phyloP scores from a whole-genome alignment of 2,329 filamentous ascomycete species.

The Mycosphaerella sp. region DNA sequence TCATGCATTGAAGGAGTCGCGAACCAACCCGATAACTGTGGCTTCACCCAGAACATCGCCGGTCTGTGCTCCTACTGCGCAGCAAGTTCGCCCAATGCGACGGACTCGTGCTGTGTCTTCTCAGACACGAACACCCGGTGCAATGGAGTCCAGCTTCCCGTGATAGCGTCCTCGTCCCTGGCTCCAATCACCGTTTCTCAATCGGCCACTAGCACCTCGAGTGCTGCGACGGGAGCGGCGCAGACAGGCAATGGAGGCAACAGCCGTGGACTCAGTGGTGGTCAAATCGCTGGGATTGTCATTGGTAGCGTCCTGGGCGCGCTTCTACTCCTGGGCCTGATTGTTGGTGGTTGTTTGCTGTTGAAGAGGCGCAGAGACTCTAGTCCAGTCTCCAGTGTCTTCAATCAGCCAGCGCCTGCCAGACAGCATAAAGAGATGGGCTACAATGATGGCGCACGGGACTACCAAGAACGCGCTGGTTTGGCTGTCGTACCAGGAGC shows the following conservation, averaged over 20 bases:
- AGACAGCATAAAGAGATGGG: conserved; percentile 36
- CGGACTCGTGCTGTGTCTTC: conserved; percentile 89
- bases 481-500: conserved; percentile 77
- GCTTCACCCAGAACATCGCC: conserved; percentile 62
- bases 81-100: conserved; percentile 77
- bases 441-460: conserved; percentile 37
- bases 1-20: conserved; percentile 66
- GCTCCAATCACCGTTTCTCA: conserved; percentile 57
- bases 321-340: conserved; percentile 59
- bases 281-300: conserved; percentile 84
- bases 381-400: conserved; percentile 64
- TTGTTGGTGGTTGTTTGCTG: conserved; percentile 53
- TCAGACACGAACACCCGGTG: conserved; percentile 70
- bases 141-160: conserved; percentile 66
- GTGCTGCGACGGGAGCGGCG: conserved; percentile 24
- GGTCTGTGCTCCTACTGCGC: conserved; percentile 86
- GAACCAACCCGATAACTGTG: conserved; percentile 85
- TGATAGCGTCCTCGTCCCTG: conserved; percentile 53
- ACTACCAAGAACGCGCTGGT: conserved; percentile 39
- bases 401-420: conserved; percentile 79
- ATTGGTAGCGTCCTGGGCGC: conserved; percentile 70
- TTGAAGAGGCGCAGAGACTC: conserved; percentile 50
- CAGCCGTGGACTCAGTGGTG: conserved; percentile 59
- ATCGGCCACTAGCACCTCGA: conserved; percentile 42
- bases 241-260: conserved; percentile 50